Evolutionary conservation across 2,329 filamentous ascomycete species (phyloP).

Genomic region (Colletotrichum sp.): DNA sequence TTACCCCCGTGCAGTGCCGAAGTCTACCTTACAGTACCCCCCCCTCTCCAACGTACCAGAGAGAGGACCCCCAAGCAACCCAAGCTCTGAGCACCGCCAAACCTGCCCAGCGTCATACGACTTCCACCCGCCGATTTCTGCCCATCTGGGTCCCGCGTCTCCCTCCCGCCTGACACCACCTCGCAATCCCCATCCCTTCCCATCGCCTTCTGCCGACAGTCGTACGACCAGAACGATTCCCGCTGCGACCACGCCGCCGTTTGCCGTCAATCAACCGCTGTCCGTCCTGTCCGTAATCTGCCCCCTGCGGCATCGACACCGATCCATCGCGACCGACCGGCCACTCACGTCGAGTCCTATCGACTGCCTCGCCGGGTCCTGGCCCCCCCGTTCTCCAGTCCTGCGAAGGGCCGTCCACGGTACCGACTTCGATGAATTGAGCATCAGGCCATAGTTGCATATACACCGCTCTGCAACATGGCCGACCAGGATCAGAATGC

Average conservation of each 20-base stretch:
- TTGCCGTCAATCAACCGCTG: not conserved
- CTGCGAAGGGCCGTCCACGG: not conserved
- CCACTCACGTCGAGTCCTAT: slow-evolving; percentile 10
- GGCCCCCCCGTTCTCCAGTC: not conserved
- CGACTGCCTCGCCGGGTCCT: not conserved
- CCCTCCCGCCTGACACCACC: slow-evolving; percentile 7
- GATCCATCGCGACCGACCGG: slow-evolving; percentile 4
- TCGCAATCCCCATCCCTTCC: slow-evolving; percentile 1
- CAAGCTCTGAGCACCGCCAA: not conserved
- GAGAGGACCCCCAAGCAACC: not conserved
- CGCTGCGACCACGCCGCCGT: slow-evolving; percentile 12
- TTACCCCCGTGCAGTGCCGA: not conserved
- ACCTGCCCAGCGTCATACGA: slow-evolving; percentile 20
- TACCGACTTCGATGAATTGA: slow-evolving; percentile 19
- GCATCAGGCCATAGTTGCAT: slow-evolving; percentile 27
- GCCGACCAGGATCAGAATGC: slow-evolving; percentile 44
- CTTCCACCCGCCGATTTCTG: not conserved
- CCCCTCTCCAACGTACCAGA: not conserved
- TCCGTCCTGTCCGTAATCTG: not conserved
- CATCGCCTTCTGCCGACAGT: slow-evolving; percentile 15
- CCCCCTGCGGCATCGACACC: not conserved
- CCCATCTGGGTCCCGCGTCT: slow-evolving; percentile 10
- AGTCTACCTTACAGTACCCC: not conserved
- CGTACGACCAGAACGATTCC: slow-evolving; percentile 1
- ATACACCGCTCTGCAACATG: slow-evolving; percentile 32